phyloP scores from a whole-genome alignment of 2,329 filamentous ascomycete genomes.

The Colletotrichum theobromicola region DNA sequence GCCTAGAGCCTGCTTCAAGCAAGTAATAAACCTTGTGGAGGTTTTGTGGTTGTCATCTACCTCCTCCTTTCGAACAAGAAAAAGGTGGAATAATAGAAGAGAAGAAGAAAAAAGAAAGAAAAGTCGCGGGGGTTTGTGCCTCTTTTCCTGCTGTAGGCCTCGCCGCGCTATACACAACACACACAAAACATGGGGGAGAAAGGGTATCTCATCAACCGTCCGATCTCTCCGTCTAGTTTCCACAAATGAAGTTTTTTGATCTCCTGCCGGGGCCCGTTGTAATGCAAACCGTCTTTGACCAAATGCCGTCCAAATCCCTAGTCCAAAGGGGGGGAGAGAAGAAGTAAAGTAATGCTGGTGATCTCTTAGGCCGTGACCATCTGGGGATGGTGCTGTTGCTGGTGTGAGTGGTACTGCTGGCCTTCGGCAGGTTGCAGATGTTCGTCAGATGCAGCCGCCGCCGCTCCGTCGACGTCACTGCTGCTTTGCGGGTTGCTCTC shows the following conservation, averaged over 20 bases:
- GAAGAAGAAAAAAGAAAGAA: background rate
- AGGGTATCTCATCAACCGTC: conserved; percentile 16
- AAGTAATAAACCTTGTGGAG: background rate
- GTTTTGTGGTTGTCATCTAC: background rate
- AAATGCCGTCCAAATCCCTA: background rate
- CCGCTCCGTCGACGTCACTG: background rate
- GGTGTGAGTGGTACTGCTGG: background rate
- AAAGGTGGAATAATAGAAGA: background rate
- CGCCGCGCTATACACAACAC: background rate
- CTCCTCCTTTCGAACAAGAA: background rate
- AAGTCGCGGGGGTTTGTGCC: background rate
- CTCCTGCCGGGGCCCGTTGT: background rate
- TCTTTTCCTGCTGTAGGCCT: background rate
- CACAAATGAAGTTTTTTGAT: background rate
- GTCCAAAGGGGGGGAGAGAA: background rate
- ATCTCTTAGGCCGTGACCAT: background rate
- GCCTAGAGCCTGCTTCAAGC: background rate
- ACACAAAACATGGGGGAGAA: conserved; percentile 5
- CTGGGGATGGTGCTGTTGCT: background rate
- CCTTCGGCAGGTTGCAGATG: background rate
- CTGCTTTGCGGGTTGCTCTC: conserved; percentile 18
- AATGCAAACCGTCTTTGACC: background rate
- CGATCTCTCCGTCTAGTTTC: conserved; percentile 16
- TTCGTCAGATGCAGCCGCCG: background rate
- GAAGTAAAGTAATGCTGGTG: background rate